A percentile compares a stretch with the other conserved stretches of the same genome.
phyloP scores from a whole-genome alignment of 495 filamentous ascomycete genomes.

The Xylaria scruposa region DNA sequence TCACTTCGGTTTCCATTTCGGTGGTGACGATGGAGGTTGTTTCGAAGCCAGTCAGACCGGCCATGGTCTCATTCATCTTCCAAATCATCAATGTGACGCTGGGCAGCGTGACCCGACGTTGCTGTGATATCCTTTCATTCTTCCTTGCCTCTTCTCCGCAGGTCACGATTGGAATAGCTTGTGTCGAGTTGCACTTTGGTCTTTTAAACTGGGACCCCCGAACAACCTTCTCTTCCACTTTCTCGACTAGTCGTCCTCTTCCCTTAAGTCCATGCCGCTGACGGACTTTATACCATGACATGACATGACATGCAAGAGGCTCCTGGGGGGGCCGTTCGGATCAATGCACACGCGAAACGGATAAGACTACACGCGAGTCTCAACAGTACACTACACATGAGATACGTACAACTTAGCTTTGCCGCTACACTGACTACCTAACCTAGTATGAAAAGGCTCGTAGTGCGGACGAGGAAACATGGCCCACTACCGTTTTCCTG shows the following conservation, averaged over 20 bases:
- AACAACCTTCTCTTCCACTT: background rate
- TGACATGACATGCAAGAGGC: background rate
- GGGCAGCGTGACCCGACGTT: slow-evolving; percentile 20
- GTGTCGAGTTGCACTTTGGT: slow-evolving; percentile 12
- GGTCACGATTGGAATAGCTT: slow-evolving; percentile 3
- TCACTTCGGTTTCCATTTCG: slow-evolving; percentile 10
- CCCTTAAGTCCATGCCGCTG: background rate
- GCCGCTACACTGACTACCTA: background rate
- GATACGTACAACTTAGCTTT: background rate
- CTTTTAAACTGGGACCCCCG: slow-evolving; percentile 9
- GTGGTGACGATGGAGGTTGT: background rate
- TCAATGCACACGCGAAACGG: background rate
- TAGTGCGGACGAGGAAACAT: background rate
- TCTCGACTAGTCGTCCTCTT: background rate
- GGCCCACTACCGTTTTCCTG: background rate
- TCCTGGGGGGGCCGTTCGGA: background rate
- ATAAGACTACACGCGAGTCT: background rate
- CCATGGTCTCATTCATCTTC: slow-evolving; percentile 24
- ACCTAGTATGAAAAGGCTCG: background rate
- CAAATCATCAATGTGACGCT: slow-evolving; percentile 26
- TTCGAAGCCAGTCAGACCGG: background rate
- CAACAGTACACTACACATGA: slow-evolving; percentile 2
- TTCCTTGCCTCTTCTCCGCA: background rate
- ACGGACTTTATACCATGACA: background rate
- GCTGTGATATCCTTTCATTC: slow-evolving; percentile 5